These are phyloP conservation scores for Citrus hindsii DNA, from an alignment of 345 rosid species.

Conservation along the genomic window DNA sequence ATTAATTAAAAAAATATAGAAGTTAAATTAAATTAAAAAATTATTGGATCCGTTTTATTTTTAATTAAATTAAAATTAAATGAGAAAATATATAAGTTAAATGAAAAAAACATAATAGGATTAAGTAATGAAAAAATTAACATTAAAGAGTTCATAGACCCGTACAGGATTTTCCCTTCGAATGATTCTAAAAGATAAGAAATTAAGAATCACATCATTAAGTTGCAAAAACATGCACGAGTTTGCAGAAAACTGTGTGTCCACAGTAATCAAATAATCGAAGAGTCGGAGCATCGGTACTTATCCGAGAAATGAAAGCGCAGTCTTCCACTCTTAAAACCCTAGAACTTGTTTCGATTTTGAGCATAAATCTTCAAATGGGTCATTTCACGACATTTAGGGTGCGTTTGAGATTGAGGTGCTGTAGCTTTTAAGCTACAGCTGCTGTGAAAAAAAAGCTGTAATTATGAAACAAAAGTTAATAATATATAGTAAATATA, in stretches of 20 bases:
- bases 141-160: not conserved
- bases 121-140: slow-evolving; percentile 5
- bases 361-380: not conserved
- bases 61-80: no score
- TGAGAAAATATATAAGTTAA: no score
- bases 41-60: no score
- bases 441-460: no score
- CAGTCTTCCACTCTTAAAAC: slow-evolving; percentile 14
- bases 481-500: no score
- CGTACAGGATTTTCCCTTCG: not conserved
- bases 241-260: not conserved
- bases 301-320: not conserved
- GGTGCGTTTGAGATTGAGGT: no score
- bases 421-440: no score
- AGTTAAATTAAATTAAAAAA: no score
- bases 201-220: slow-evolving; percentile 1
- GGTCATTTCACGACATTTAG: not conserved
- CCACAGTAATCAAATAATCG: slow-evolving; percentile 1
- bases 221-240: not conserved
- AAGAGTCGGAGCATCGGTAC: not conserved
- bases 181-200: not conserved
- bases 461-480: no score
- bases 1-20: no score
- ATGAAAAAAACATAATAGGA: no score
- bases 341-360: not conserved